Percentiles rank a stretch among this genome's conserved stretches.
Conservation (phyloP, 1,284 basidiomycete genomes). For the Schizophyllum commune region DNA sequence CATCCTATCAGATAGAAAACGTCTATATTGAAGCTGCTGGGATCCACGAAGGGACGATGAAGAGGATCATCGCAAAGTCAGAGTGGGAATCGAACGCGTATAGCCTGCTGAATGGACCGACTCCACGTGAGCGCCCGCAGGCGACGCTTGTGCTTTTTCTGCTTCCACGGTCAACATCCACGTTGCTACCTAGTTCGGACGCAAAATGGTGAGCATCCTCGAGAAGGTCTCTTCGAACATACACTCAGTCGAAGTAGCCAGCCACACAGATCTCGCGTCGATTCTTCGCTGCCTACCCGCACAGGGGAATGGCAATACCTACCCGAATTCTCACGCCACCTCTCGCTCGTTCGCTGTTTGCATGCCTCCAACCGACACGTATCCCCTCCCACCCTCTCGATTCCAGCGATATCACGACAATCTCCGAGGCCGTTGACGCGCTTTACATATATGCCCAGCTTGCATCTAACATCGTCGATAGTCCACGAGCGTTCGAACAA, state of each 20-base stretch:
- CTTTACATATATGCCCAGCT: not conserved
- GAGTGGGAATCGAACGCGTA: no score
- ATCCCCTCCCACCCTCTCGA: not conserved
- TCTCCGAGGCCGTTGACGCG: not conserved
- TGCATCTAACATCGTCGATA: not conserved
- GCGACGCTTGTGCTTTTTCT: no score
- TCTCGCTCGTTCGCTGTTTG: not conserved
- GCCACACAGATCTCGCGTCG: not conserved
- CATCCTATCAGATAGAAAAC: no score
- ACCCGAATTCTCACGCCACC: not conserved
- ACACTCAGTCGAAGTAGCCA: not conserved
- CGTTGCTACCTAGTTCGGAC: no score
- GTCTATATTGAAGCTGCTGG: no score
- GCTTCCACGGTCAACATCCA: no score
- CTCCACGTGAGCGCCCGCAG: no score
- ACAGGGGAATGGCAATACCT: not conserved
- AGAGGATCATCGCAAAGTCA: no score
- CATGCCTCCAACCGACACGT: not conserved
- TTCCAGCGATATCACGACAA: not conserved
- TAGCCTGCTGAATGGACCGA: no score
- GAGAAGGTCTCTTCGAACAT: not conserved
- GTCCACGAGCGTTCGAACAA: not conserved
- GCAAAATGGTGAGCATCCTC: not conserved
- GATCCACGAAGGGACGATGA: no score
- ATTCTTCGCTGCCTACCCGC: not conserved